phyloP scores from a whole-genome alignment of 441 rosid genomes.

The Manihot esculenta region DNA sequence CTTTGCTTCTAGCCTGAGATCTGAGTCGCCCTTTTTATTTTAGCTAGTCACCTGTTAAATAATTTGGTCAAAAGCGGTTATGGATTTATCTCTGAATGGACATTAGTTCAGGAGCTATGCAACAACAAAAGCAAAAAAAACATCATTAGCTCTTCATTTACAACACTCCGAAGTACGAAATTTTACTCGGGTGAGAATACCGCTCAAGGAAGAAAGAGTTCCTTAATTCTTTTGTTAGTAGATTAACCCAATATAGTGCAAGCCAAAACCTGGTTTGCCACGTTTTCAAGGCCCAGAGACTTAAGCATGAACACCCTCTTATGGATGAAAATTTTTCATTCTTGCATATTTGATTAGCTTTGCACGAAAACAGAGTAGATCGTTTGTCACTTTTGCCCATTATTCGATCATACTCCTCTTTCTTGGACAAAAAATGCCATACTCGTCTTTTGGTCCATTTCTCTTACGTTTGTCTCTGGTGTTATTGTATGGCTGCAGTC shows the following conservation, averaged over 20 bases:
- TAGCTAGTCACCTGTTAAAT: not conserved
- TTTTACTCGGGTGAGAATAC: too few species aligned
- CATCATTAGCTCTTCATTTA: not conserved
- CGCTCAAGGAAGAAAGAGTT: not conserved
- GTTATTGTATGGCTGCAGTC: conserved; percentile 43
- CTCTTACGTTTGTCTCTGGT: conserved; percentile 8
- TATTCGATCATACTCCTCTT: conserved; percentile 7
- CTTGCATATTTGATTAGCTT: not conserved
- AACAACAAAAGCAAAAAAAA: not conserved
- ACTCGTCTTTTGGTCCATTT: not conserved
- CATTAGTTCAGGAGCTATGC: not conserved
- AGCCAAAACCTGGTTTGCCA: not conserved
- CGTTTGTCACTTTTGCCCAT: not conserved
- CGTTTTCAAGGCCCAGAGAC: not conserved
- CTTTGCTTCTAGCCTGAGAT: not conserved
- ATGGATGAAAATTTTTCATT: not conserved
- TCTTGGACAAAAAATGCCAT: too few species aligned
- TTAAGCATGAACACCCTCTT: not conserved
- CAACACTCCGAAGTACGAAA: too few species aligned
- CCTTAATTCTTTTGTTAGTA: not conserved
- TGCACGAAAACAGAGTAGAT: not conserved
- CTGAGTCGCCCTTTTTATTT: too few species aligned
- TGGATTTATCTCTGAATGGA: not conserved
- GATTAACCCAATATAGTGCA: not conserved
- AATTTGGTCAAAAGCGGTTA: not conserved